Evolutionary conservation across 805 yeast species (phyloP).

Genomic region (Ogataea henricii): DNA sequence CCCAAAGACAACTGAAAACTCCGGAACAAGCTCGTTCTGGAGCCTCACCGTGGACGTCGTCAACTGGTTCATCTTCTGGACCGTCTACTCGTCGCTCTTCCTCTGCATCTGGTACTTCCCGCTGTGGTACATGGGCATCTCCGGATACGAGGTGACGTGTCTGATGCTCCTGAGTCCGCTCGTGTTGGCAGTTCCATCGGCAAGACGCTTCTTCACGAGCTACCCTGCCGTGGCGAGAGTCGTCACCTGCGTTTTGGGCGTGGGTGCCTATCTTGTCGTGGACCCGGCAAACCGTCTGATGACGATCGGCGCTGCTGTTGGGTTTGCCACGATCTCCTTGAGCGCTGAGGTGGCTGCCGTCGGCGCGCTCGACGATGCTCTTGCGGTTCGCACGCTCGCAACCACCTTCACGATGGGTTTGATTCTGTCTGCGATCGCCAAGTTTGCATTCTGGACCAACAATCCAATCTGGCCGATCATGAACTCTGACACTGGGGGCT

Average conservation of each 20-base stretch:
- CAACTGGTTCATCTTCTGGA: conserved; percentile 84
- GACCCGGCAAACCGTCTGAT: conserved; percentile 73
- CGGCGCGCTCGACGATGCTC: conserved; percentile 33
- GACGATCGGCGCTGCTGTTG: conserved; percentile 64
- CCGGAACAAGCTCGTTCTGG: conserved; percentile 28
- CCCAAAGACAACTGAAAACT: conserved; percentile 22
- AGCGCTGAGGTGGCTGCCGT: conserved; percentile 51
- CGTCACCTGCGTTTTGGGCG: conserved; percentile 60
- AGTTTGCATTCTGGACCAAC: conserved; percentile 76
- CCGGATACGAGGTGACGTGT: conserved; percentile 85
- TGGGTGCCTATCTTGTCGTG: conserved; percentile 71
- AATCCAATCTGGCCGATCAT: conserved; percentile 97
- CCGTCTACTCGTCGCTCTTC: conserved; percentile 76
- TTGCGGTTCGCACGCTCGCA: conserved; percentile 43
- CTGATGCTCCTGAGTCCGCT: conserved; percentile 57
- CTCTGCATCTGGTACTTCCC: conserved; percentile 97
- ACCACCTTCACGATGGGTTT: conserved; percentile 71
- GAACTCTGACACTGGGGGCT: conserved; percentile 84
- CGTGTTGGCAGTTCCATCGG: conserved; percentile 29
- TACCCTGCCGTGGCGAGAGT: conserved; percentile 58
- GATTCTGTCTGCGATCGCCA: conserved; percentile 68
- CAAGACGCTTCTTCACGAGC: conserved; percentile 39
- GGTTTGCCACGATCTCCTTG: conserved; percentile 61
- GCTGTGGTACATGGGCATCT: conserved; percentile 95
- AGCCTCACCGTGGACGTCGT: conserved; percentile 47